Base-by-base conservation (phyloP, 257 asterid species). In the Striga asiatica region DNA sequence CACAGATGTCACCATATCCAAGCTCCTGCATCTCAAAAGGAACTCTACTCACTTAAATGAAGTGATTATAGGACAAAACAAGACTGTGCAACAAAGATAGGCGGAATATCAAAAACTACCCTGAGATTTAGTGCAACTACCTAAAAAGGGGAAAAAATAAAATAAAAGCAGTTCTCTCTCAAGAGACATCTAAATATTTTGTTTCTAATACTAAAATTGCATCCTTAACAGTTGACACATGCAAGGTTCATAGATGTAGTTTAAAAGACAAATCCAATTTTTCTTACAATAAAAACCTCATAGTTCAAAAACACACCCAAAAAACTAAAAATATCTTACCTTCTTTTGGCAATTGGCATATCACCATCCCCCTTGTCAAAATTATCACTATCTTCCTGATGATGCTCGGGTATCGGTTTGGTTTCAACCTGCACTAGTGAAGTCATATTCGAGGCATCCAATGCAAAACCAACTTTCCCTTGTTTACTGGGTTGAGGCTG, bases 321-420 rank as follows among this genome's bases (percentile, higher is more conserved):
- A n/a, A n/a, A 1, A 34, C 2, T 7, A 34, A 10, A 38, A 1
- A 38, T 1, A 4, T 34, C 45, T 43, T 49, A 84, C 98, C 76
- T 87, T 81, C 82, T 76, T 69, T 91, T 91, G 9, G 93, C 77
- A 65, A 65, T 49, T 42, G 85, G 88, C 75, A 74, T 87, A 60
- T 74, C 78, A 8, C 61, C 69, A 35, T 71, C 72, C 49, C 61
- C 84, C 27, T 71, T 92, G 50, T 71, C 67, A 68, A 56, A 24
- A 13, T 60, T 67, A 34, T 55, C 75, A 43, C 58, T 47, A 32
- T 42, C 13, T 34, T 65, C 63, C 22, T 22, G 14, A 6, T 43
- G 22, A 37, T 37, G 43, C 43, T 37, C 43, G 12, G 12, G 2
- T 37, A 37, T 16, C 3, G 14, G 10, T 37, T 12, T 4, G 43